Conservation (phyloP, 768 basidiomycete species). For the Solioccasus polychromus region DNA sequence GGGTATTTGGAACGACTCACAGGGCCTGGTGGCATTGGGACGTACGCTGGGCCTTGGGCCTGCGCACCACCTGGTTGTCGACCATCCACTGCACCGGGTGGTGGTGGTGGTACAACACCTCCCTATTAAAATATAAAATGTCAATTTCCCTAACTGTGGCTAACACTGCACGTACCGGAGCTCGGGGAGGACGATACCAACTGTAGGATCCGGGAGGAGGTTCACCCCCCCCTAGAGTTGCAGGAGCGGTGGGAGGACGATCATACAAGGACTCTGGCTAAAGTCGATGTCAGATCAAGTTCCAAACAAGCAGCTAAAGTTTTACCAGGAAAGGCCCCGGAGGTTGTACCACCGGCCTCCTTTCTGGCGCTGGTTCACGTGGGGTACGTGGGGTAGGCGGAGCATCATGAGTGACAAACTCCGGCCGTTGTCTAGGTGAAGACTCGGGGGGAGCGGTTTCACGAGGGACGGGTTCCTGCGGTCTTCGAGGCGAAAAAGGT, state of each 20-base stretch:
- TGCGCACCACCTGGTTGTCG: slow-evolving; percentile 22
- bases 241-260: slow-evolving; percentile 27
- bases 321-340: slow-evolving; percentile 23
- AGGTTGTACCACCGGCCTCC: slow-evolving; percentile 22
- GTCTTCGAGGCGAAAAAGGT: slow-evolving; percentile 6
- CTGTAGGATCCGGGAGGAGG: slow-evolving; percentile 14
- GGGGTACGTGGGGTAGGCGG: slow-evolving; percentile 15
- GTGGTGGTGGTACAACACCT: slow-evolving; percentile 26
- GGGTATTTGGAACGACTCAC: slow-evolving; percentile 35
- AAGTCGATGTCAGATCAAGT: slow-evolving; percentile 4
- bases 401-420: not conserved
- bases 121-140: slow-evolving; percentile 9
- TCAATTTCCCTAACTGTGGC: not conserved
- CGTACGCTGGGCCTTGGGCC: slow-evolving; percentile 32
- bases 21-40: slow-evolving; percentile 51
- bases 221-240: slow-evolving; percentile 13
- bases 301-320: not conserved
- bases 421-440: no score
- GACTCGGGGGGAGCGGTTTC: slow-evolving; percentile 8
- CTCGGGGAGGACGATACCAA: slow-evolving; percentile 23
- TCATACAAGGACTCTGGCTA: slow-evolving; percentile 23
- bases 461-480: no score
- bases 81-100: slow-evolving; percentile 23
- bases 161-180: slow-evolving; percentile 14
- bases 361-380: slow-evolving; percentile 14